Percentiles rank a stretch among this genome's conserved stretches.
These are phyloP conservation scores for Raddia distichophylla DNA, from an alignment of 176 grass and related monocot species.

Conservation along the genomic window DNA sequence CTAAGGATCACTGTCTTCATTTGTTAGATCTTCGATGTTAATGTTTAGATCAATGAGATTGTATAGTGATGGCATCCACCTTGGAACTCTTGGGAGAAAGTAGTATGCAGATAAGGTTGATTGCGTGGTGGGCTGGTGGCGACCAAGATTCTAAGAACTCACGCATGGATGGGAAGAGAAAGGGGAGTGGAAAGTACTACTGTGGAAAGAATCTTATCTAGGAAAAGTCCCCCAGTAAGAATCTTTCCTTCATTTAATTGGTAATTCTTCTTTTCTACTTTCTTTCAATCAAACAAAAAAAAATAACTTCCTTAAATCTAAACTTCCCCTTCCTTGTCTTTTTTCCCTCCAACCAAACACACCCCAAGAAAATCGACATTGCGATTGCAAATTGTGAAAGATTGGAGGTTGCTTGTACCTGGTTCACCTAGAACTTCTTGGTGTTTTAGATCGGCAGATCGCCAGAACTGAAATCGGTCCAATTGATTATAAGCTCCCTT, in stretches of 20 bases:
- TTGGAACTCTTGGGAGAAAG: conserved; percentile 45
- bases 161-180: too few relatives aligned
- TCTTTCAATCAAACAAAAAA: too few relatives aligned
- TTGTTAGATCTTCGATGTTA: conserved; percentile 35
- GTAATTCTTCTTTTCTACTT: too few relatives aligned
- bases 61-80: conserved; percentile 38
- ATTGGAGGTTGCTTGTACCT: conserved; percentile 29
- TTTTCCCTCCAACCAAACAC: too few relatives aligned
- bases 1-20: conserved; percentile 42
- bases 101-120: conserved; percentile 25
- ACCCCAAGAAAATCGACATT: conserved; percentile 5
- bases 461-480: conserved; percentile 29
- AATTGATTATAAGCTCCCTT: conserved; percentile 37
- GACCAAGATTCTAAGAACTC: conserved; percentile 36
- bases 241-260: too few relatives aligned
- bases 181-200: too few relatives aligned
- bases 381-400: conserved; percentile 31
- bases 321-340: too few relatives aligned
- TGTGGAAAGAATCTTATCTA: too few relatives aligned
- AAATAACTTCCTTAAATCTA: too few relatives aligned
- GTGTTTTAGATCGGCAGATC: conserved; percentile 32
- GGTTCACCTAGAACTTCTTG: conserved; percentile 28
- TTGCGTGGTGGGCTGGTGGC: conserved; percentile 16
- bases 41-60: conserved; percentile 47
- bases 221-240: too few relatives aligned